Percentiles rank a stretch among this genome's conserved stretches.
These are phyloP conservation scores for Sphagnum contortum DNA, from an alignment of 225 moss, liverwort and hornwort species.

Conservation along the genomic window DNA sequence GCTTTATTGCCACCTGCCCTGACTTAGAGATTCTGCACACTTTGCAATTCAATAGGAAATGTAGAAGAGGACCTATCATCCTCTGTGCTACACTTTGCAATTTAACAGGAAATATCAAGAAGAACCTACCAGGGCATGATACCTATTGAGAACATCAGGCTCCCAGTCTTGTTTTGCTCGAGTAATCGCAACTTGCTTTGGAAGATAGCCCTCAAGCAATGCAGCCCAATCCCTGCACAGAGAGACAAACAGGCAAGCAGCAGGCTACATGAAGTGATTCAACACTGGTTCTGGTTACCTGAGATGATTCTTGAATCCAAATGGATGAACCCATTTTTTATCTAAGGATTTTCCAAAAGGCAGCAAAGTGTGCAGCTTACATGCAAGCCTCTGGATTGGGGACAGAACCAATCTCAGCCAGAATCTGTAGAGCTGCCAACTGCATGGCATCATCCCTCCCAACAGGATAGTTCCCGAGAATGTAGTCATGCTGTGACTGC, in stretches of 20 bases:
- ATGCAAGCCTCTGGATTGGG: conserved; percentile 63
- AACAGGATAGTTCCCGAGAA: conserved; percentile 89
- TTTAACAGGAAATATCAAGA: no score
- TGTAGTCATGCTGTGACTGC: conserved; percentile 97
- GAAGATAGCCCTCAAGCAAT: conserved; percentile 68
- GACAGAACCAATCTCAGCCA: conserved; percentile 74
- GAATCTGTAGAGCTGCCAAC: conserved; percentile 81
- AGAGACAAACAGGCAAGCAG: neutral
- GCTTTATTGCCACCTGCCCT: no score
- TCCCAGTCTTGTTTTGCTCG: conserved; percentile 89
- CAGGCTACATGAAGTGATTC: no score
- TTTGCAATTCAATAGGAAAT: no score
- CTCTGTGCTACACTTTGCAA: no score
- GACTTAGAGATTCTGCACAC: no score
- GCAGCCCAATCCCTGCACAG: conserved; percentile 76
- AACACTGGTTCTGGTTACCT: no score
- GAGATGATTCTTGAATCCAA: no score
- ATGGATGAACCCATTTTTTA: no score
- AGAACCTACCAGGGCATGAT: conserved; percentile 53
- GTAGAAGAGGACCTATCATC: no score
- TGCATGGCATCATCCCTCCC: conserved; percentile 90
- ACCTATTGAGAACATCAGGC: conserved; percentile 69
- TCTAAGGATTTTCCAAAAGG: no score
- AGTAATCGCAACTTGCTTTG: conserved; percentile 83
- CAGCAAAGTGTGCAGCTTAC: conserved; percentile 30